These are phyloP conservation scores for Lentinula detonsa DNA, from an alignment of 768 basidiomycete species.

Conservation along the genomic window DNA sequence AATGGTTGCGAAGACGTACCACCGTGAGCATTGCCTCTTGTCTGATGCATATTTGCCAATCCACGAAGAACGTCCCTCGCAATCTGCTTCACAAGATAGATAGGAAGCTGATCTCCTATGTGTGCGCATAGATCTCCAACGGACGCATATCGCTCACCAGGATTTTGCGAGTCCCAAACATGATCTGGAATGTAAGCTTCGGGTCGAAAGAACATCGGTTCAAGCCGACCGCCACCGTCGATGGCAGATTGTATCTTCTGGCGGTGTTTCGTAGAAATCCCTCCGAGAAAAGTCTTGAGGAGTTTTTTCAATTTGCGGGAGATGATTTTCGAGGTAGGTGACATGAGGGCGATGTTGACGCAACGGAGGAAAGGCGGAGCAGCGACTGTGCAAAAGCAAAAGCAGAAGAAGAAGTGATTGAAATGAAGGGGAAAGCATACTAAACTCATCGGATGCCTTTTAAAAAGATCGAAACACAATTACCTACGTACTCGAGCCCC, in stretches of 20 bases:
- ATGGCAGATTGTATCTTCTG: neutral
- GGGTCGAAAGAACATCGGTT: neutral
- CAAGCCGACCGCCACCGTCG: no score
- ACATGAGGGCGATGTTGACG: neutral
- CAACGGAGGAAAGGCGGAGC: neutral
- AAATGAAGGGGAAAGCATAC: neutral
- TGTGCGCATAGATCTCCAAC: slow-evolving; percentile 17
- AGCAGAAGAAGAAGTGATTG: neutral
- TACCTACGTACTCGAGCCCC: neutral
- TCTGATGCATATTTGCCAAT: slow-evolving; percentile 13
- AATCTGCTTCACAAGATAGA: slow-evolving; percentile 20
- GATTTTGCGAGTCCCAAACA: slow-evolving; percentile 13
- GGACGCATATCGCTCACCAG: slow-evolving; percentile 13
- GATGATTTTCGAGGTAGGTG: neutral
- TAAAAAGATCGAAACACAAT: neutral
- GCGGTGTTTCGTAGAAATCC: neutral
- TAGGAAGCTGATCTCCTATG: slow-evolving; percentile 16
- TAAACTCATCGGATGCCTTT: neutral
- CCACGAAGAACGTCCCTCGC: slow-evolving; percentile 20
- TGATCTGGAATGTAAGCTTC: neutral
- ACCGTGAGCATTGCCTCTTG: slow-evolving; percentile 11
- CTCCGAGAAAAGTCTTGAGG: neutral
- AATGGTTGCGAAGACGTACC: slow-evolving; percentile 9
- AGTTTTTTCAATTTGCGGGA: neutral
- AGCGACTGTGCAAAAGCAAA: neutral